phyloP scores from a whole-genome alignment of 768 basidiomycete genomes.

The Leccinum imitatum region DNA sequence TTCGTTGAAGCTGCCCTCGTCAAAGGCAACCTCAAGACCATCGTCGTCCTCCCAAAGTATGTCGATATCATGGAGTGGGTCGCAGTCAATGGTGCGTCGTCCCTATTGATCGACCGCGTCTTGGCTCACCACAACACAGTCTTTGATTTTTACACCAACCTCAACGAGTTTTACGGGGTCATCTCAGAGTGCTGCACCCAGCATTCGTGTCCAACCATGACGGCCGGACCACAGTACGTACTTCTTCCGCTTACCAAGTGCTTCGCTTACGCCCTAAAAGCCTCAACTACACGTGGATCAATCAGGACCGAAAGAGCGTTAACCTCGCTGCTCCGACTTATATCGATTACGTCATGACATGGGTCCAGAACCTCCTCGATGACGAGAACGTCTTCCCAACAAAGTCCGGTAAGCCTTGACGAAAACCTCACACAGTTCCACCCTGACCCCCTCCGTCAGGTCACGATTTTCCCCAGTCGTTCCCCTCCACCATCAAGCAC shows the following conservation, averaged over 20 bases:
- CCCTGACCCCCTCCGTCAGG: constrained; percentile 45
- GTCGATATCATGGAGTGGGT: constrained; percentile 98
- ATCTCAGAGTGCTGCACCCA: constrained; percentile 92
- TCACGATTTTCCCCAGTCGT: constrained; percentile 81
- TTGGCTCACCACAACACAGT: constrained; percentile 46
- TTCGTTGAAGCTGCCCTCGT: constrained; percentile 95
- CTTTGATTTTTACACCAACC: constrained; percentile 95
- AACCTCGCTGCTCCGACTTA: constrained; percentile 91
- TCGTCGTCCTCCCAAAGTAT: constrained; percentile 94
- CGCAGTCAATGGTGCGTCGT: constrained; percentile 80
- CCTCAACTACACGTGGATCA: constrained; percentile 93
- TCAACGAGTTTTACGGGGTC: constrained; percentile 96
- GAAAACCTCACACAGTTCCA: background rate
- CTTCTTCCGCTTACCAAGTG: background rate
- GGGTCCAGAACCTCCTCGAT: constrained; percentile 90
- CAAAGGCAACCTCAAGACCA: constrained; percentile 98
- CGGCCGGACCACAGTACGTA: constrained; percentile 79
- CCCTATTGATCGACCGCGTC: background rate
- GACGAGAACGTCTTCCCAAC: constrained; percentile 95
- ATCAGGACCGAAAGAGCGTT: constrained; percentile 85
- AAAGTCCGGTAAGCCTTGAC: constrained; percentile 69
- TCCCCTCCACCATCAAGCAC: constrained; percentile 58
- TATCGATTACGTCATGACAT: constrained; percentile 97
- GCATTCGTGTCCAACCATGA: constrained; percentile 88
- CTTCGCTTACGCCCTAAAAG: constrained; percentile 38